Evolutionary conservation across 352 stramenopile genomes (phyloP), one percentile per base, ranked within the genome.

Genomic region (Bremia lactucae): DNA sequence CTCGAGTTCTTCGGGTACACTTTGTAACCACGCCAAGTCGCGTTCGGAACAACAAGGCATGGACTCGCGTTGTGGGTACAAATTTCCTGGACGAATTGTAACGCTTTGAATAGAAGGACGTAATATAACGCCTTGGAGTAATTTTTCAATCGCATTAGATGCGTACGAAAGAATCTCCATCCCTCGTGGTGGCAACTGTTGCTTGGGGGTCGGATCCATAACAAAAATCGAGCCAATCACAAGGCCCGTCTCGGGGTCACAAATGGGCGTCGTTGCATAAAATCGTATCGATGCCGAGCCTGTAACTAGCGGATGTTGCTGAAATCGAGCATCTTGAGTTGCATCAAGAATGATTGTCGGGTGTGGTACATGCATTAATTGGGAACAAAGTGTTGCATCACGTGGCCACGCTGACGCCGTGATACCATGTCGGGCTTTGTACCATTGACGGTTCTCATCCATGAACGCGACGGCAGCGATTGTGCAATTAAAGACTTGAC

Each of bases 221-320:
- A 83, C 78, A 45, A 88, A 87, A n/a, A 91, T 72, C 0, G 78
- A 85, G 9, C 78, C 78, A 20, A 91, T 67, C 13, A 87, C 61
- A 18, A 84, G 62, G 7, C 64, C 49, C 0, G 61, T 69, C 8
- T 44, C 56, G 0, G 74, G 67, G 35, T 87, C 72, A 20, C 73
- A 78, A 42, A 90, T 77, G 0, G 77, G 74, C 5, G 67, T 67
- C 2, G 67, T 70, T 6, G 93, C 93, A 57, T 97, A 97, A 56
- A 98, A 97, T 4, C 89, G 77, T 43, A 98, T 94, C 56, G 81
- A 62, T 2, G 86, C 83, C 14, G 68, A 70, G 23, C 88, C 86
- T 0, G 68, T 91, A 8, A 97, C 88, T 6, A 97, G 62, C 24
- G 79, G 69, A 50, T 95, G 96, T 6, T 75, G 38, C 10, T 48